These are phyloP conservation scores for Peribolospora baueri DNA, from an alignment of 768 basidiomycete genomes.

Conservation along the genomic window DNA sequence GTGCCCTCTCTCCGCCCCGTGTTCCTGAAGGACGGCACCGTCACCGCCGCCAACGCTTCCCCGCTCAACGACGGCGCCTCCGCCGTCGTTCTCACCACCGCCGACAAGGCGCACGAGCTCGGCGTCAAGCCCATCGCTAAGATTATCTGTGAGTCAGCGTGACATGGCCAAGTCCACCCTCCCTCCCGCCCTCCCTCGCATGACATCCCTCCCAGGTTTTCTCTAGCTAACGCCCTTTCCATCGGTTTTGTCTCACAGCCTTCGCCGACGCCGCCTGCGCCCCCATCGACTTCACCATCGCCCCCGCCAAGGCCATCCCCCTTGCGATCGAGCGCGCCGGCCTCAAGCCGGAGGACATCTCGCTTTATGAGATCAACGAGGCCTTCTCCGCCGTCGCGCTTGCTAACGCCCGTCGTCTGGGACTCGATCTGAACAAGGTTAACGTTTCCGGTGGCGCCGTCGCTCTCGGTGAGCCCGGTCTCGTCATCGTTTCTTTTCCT, in stretches of 20 bases:
- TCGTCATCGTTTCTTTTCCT: background rate
- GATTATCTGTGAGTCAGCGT: constrained; percentile 49
- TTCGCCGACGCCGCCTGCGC: constrained; percentile 93
- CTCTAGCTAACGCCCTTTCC: background rate
- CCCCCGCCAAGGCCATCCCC: constrained; percentile 68
- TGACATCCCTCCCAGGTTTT: background rate
- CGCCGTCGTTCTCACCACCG: constrained; percentile 80
- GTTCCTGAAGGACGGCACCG: constrained; percentile 55
- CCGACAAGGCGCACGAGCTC: constrained; percentile 72
- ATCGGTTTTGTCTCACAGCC: constrained; percentile 27
- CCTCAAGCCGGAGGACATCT: constrained; percentile 55
- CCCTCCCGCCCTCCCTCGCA: background rate
- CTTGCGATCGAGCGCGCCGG: constrained; percentile 67
- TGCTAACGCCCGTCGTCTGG: constrained; percentile 67
- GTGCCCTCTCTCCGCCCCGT: constrained; percentile 65
- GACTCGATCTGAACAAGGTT: constrained; percentile 63
- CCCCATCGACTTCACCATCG: constrained; percentile 88
- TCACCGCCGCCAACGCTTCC: constrained; percentile 93
- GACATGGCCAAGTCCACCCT: background rate
- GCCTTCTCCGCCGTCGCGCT: constrained; percentile 87
- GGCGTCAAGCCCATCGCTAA: constrained; percentile 82
- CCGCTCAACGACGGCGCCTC: constrained; percentile 88
- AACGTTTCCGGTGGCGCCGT: constrained; percentile 74
- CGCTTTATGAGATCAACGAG: constrained; percentile 89
- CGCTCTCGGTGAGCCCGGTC: constrained; percentile 39